These are phyloP conservation scores for Quercus phellos DNA, from an alignment of 331 rosid genomes.

Conservation along the genomic window DNA sequence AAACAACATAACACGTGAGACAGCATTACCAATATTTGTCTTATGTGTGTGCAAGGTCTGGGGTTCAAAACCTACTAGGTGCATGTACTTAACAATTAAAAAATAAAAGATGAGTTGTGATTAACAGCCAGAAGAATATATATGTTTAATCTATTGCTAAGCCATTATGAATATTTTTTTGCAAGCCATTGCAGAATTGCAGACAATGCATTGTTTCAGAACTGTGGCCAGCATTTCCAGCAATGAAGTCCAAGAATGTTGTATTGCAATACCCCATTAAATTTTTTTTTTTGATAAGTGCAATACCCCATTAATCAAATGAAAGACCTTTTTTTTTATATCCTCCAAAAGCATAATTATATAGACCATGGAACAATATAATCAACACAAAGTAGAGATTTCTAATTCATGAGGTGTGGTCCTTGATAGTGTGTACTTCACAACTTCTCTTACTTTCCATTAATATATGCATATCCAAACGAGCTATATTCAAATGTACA, in stretches of 20 bases:
- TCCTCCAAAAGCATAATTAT: not conserved
- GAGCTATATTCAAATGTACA: not conserved
- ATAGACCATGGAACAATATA: not conserved
- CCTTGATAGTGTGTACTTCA: not conserved
- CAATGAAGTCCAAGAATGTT: not conserved
- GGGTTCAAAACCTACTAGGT: too few relatives aligned
- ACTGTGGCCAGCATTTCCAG: not conserved
- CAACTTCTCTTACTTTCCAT: not conserved
- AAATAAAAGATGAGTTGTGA: not conserved
- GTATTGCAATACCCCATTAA: not conserved
- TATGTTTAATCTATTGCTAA: not conserved
- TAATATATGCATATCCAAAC: slow-evolving; percentile 10
- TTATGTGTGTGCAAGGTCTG: too few relatives aligned
- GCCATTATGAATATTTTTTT: not conserved
- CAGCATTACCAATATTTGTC: not conserved
- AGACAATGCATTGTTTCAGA: not conserved
- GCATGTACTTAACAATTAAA: not conserved
- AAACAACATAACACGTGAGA: slow-evolving; percentile 18
- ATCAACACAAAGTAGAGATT: not conserved
- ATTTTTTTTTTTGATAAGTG: too few relatives aligned
- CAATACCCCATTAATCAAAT: not conserved
- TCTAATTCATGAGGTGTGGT: not conserved
- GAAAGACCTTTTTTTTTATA: not conserved
- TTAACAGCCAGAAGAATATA: not conserved
- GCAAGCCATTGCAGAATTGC: not conserved